Base-by-base conservation (phyloP, 495 filamentous ascomycete species). In the Aeminium ludgeri region DNA sequence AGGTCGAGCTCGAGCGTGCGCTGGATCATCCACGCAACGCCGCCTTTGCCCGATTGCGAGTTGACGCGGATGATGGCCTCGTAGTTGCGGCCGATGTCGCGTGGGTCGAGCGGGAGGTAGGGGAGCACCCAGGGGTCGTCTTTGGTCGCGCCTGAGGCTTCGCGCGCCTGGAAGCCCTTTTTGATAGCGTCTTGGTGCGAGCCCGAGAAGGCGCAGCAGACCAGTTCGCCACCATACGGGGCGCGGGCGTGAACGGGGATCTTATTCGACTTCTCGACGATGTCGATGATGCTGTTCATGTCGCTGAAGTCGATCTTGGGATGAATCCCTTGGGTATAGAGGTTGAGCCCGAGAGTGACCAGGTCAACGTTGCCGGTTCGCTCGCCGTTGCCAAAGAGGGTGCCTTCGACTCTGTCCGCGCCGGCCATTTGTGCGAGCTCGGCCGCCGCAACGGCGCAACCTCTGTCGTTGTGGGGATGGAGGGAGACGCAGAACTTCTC, bases 51-150 rank as follows among this genome's bases (percentile, higher is more conserved):
- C 45, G 75, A 82, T 56, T 97, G 89, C 17, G 81, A 87, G 62
- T 96, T 97, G 68, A 96, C 89, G 23, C 87, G 82, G 58, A 97
- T 97, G 57, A 95, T 80, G 30, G 87, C 87, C 62, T 95, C 86
- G 68, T 95, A 95, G 20, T 80, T 95, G 10, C 87, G 76, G 18
- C 89, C 89, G 40, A 96, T 94, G 62, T 95, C 86, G 50, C 80
- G 69, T 1, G 86, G 87, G 54, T 95, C 87, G 34, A 96, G 70
- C 13, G 89, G 89, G 25, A 97, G 79, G 57, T 95, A 97, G 1
- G 87, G 89, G 34, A 97, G 69, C 35, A 68, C 56, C 76, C 76
- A 80, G 19, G 63, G 62, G 41, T 73, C 70, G 17, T 86, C 72
- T 40, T 74, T 64, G 6, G 60, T 63, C 38, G 70, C 68, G 28